Evolutionary conservation across 495 filamentous ascomycete species (phyloP).

Genomic region (Geopyxis carbonaria): DNA sequence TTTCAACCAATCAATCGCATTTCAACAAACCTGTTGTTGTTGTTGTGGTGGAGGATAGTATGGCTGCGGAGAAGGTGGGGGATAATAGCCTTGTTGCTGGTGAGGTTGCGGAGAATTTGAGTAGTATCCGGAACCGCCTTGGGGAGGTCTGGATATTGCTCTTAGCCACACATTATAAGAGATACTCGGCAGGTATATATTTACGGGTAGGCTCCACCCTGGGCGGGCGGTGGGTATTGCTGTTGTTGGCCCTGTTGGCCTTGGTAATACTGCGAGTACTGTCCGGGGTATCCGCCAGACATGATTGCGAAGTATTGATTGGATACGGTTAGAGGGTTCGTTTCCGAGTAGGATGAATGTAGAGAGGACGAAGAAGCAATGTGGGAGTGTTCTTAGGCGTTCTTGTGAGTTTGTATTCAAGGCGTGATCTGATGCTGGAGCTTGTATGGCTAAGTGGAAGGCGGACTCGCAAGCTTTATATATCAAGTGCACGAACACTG

Average conservation of each 20-base stretch:
- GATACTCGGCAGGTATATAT: neutral
- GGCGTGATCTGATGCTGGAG: no score
- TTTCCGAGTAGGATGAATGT: no score
- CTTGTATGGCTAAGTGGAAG: no score
- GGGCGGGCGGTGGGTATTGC: neutral
- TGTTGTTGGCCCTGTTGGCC: neutral
- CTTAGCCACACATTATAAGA: neutral
- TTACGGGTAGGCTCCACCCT: conserved; percentile 3
- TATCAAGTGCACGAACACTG: no score
- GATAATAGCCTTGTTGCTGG: conserved; percentile 7
- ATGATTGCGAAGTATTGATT: no score
- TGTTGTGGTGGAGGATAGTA: conserved; percentile 21
- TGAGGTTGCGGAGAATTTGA: neutral
- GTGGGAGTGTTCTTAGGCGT: no score
- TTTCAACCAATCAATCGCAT: neutral
- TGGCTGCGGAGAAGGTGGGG: conserved; percentile 9
- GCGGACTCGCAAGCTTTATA: no score
- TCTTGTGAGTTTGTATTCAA: no score
- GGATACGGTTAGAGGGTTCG: no score
- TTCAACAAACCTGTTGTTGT: neutral
- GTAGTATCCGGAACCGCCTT: neutral
- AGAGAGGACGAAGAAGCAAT: no score
- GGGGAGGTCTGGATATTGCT: neutral
- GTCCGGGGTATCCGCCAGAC: conserved; percentile 9
- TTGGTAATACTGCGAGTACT: conserved; percentile 2